These are phyloP conservation scores for Sequoiadendron giganteum DNA, from an alignment of 75 land plant species.

Conservation along the genomic window DNA sequence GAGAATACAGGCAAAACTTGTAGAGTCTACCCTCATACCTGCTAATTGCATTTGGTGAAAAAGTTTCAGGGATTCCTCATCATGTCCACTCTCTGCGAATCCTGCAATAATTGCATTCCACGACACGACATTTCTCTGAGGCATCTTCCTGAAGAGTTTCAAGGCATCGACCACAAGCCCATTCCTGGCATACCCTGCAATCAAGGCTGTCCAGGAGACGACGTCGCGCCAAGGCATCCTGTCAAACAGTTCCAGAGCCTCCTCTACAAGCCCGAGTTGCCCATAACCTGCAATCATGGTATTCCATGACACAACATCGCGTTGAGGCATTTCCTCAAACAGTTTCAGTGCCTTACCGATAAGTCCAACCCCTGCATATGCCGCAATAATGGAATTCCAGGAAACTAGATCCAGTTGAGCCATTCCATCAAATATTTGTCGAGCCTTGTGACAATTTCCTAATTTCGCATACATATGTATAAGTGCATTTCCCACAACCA, in stretches of 20 bases:
- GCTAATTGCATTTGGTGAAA: conserved; percentile 35
- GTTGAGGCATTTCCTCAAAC: conserved; percentile 40
- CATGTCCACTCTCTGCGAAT: conserved; percentile 38
- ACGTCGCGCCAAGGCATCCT: conserved; percentile 30
- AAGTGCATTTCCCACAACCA: not conserved
- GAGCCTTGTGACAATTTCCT: conserved; percentile 12
- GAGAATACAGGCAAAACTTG: not conserved
- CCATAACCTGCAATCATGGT: conserved; percentile 35
- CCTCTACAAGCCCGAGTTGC: conserved; percentile 18
- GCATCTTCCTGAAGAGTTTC: conserved; percentile 44
- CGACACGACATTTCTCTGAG: conserved; percentile 41
- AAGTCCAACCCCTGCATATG: conserved; percentile 29
- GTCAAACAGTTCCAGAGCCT: conserved; percentile 29
- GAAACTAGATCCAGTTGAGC: conserved; percentile 22
- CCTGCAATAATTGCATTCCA: conserved; percentile 69
- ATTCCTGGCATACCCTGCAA: conserved; percentile 34
- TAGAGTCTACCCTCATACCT: not conserved
- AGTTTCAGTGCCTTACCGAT: conserved; percentile 23
- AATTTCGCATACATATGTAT: not conserved
- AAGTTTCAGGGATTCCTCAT: conserved; percentile 37
- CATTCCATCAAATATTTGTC: conserved; percentile 35
- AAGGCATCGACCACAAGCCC: conserved; percentile 36
- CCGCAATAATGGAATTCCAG: conserved; percentile 46
- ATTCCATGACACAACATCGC: conserved; percentile 41
- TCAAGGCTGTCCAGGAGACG: conserved; percentile 54